phyloP scores from a whole-genome alignment of 352 stramenopile genomes.

The Globisporangium nunn region DNA sequence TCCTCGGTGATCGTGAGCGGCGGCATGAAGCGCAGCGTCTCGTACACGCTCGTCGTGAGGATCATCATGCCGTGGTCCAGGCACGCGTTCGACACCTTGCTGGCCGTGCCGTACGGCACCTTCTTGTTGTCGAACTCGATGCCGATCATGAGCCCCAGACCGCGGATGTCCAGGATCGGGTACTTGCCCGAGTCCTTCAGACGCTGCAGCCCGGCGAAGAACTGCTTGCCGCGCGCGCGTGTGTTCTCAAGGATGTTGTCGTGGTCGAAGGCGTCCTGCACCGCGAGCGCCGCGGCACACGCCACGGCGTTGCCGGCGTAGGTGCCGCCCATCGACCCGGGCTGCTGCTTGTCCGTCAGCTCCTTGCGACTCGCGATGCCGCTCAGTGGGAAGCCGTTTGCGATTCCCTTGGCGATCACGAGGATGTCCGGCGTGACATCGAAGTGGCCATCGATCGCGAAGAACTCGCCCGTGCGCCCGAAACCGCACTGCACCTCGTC shows the following conservation, averaged over 20 bases:
- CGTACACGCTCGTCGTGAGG: conserved; percentile 88
- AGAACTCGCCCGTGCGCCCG: conserved; percentile 92
- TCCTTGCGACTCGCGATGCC: conserved; percentile 88
- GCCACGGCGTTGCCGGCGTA: conserved; percentile 91
- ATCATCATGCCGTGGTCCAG: conserved; percentile 87
- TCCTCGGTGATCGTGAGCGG: conserved; percentile 83
- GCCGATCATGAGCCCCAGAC: conserved; percentile 90
- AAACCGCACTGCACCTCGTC: conserved; percentile 98
- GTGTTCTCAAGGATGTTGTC: conserved; percentile 89
- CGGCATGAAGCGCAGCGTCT: conserved; percentile 91
- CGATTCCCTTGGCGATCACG: conserved; percentile 96
- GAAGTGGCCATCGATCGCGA: conserved; percentile 78
- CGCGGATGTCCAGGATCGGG: conserved; percentile 82
- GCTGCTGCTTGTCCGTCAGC: conserved; percentile 73
- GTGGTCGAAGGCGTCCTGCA: conserved; percentile 79
- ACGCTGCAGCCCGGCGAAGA: conserved; percentile 63
- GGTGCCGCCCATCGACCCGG: conserved; percentile 90
- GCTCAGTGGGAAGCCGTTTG: conserved; percentile 93
- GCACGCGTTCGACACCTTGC: conserved; percentile 72
- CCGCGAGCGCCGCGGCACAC: conserved; percentile 86
- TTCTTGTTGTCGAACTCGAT: conserved; percentile 83
- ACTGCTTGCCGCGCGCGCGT: conserved; percentile 54
- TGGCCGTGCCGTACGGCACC: conserved; percentile 53
- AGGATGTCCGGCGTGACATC: conserved; percentile 94
- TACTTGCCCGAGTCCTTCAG: conserved; percentile 73